phyloP scores from a whole-genome alignment of 192 early-diverging fungal species.

The Umbelopsis sp. region DNA sequence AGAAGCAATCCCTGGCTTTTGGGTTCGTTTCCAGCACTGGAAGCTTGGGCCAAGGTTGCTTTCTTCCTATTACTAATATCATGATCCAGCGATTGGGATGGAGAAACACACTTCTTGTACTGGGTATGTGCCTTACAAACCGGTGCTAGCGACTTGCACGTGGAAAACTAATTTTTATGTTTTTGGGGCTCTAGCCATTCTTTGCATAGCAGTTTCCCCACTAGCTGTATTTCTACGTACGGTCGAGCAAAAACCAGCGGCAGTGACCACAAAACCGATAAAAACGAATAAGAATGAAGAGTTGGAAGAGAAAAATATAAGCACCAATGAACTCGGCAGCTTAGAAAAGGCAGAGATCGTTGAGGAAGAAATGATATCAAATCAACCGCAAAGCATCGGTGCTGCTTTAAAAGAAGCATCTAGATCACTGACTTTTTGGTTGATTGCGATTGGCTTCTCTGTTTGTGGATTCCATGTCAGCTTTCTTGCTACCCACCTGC shows the following conservation, averaged over 20 bases:
- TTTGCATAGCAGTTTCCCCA: slow-evolving; percentile 12
- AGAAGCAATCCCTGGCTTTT: slow-evolving; percentile 30
- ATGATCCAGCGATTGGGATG: slow-evolving; percentile 31
- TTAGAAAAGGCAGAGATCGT: background rate
- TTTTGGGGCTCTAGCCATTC: slow-evolving; percentile 3
- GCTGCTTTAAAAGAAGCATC: slow-evolving; percentile 31
- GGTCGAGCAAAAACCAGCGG: background rate
- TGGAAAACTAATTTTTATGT: no score
- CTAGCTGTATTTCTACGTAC: slow-evolving; percentile 29
- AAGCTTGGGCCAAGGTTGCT: slow-evolving; percentile 42
- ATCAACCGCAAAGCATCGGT: slow-evolving; percentile 20
- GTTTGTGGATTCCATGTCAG: slow-evolving; percentile 44
- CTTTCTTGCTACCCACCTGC: slow-evolving; percentile 42
- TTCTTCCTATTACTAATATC: slow-evolving; percentile 34
- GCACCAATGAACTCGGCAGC: background rate
- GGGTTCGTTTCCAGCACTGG: slow-evolving; percentile 41
- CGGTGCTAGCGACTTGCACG: no score
- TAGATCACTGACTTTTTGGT: slow-evolving; percentile 29
- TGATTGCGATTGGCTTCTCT: slow-evolving; percentile 35
- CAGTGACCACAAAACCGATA: no score
- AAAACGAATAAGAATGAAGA: background rate
- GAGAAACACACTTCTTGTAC: slow-evolving; percentile 27
- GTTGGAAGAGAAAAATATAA: background rate
- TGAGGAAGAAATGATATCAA: background rate
- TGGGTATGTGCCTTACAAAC: slow-evolving; percentile 13